Evolutionary conservation across 768 basidiomycete genomes (phyloP).

Genomic region (Phylloporus sp.): DNA sequence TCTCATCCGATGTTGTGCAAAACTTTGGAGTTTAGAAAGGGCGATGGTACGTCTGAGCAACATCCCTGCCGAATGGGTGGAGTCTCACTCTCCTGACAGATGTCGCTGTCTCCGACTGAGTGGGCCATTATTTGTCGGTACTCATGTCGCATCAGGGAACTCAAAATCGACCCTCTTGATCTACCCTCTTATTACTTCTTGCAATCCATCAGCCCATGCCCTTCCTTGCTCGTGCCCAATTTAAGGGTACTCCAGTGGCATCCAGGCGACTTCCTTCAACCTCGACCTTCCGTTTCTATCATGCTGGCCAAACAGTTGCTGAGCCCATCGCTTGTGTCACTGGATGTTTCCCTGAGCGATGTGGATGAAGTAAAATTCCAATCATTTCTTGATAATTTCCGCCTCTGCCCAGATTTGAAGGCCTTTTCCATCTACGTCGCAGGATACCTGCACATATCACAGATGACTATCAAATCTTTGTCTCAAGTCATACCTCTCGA

Average conservation of each 20-base stretch:
- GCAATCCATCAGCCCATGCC: background rate
- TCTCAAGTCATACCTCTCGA: background rate
- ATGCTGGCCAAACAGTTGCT: background rate
- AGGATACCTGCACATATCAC: background rate
- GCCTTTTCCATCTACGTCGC: background rate
- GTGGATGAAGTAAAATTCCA: background rate
- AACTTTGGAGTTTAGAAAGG: background rate
- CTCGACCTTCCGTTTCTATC: background rate
- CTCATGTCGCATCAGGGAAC: conserved; percentile 3
- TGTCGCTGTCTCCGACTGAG: background rate
- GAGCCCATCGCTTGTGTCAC: background rate
- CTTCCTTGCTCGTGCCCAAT: background rate
- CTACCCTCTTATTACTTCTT: background rate
- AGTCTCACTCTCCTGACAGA: background rate
- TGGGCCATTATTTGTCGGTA: conserved; percentile 1
- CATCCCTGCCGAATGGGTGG: background rate
- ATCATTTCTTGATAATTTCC: background rate
- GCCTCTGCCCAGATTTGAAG: background rate
- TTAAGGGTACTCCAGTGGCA: conserved; percentile 2
- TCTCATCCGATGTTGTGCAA: background rate
- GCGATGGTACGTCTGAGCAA: background rate
- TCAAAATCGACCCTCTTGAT: background rate
- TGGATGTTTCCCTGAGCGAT: background rate
- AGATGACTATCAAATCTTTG: background rate
- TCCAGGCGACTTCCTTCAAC: background rate